Percentiles rank a stretch among this genome's conserved stretches.
Conservation (phyloP, 345 rosid genomes). For the Firmiana major region DNA sequence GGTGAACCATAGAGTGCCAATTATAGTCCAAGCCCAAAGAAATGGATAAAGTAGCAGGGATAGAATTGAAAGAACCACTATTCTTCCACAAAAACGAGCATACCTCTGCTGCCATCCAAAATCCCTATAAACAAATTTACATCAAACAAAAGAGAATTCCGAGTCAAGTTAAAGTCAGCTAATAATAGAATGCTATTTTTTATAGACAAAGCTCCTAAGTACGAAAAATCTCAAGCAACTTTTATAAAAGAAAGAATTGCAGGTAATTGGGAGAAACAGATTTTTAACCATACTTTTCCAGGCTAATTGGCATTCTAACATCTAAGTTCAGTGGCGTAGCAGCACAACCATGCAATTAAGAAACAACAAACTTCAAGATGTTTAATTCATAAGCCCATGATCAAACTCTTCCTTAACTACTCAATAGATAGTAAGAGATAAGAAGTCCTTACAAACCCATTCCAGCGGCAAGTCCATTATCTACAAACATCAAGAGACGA, state of each 20-base stretch:
- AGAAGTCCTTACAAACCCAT: conserved; percentile 86
- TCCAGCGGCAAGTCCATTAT: conserved; percentile 90
- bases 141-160: conserved; percentile 5
- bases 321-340: not conserved
- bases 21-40: conserved; percentile 94
- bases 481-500: conserved; percentile 91
- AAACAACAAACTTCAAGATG: not conserved
- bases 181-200: not conserved
- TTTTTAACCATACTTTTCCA: not conserved
- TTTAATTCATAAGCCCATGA: not conserved
- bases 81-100: conserved; percentile 87
- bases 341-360: not conserved
- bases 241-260: not conserved
- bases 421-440: not conserved
- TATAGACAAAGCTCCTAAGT: not conserved
- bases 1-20: conserved; percentile 88
- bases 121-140: conserved; percentile 51
- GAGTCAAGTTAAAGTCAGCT: conserved; percentile 3
- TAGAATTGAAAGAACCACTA: conserved; percentile 71
- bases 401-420: not conserved
- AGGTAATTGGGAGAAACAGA: not conserved
- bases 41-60: conserved; percentile 82
- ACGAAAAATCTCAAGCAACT: not conserved
- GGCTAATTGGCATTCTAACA: not conserved
- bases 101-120: conserved; percentile 96